Percentiles rank a stretch among this genome's conserved stretches.
phyloP scores from a whole-genome alignment of 345 rosid species.

The Rubroshorea leprosula region DNA sequence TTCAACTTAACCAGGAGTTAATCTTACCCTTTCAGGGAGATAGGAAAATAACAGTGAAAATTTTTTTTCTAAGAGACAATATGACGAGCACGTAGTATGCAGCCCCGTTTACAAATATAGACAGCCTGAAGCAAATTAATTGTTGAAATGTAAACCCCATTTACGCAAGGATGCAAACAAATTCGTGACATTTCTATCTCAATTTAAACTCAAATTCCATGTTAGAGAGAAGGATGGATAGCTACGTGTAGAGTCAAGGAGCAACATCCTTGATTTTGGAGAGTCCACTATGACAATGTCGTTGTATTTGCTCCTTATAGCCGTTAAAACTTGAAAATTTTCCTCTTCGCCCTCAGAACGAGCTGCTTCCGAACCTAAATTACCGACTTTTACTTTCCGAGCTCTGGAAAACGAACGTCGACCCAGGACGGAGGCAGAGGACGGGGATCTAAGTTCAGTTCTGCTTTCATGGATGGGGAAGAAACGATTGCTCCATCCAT shows the following conservation, averaged over 20 bases:
- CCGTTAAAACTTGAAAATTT: slow-evolving; percentile 44
- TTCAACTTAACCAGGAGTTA: neutral
- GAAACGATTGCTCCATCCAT: neutral
- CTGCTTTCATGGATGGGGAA: neutral
- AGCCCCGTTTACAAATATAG: neutral
- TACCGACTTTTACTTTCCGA: neutral
- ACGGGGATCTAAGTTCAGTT: neutral
- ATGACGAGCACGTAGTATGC: neutral
- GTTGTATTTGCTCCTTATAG: slow-evolving; percentile 54
- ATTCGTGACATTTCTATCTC: neutral
- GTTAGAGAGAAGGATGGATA: neutral
- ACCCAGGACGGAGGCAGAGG: neutral
- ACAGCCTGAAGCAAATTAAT: neutral
- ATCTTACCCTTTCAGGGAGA: neutral
- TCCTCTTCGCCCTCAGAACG: slow-evolving; percentile 33
- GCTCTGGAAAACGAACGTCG: neutral
- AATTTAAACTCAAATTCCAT: neutral
- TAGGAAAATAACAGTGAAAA: neutral
- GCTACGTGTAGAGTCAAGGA: slow-evolving; percentile 71
- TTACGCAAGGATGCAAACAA: neutral
- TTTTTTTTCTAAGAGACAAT: neutral
- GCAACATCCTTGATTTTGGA: slow-evolving; percentile 52
- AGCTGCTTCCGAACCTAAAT: neutral
- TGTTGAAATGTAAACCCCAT: neutral
- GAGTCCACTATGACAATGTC: slow-evolving; percentile 72